Conservation (phyloP, 2,329 filamentous ascomycete genomes). For the Xylaria multiplex region DNA sequence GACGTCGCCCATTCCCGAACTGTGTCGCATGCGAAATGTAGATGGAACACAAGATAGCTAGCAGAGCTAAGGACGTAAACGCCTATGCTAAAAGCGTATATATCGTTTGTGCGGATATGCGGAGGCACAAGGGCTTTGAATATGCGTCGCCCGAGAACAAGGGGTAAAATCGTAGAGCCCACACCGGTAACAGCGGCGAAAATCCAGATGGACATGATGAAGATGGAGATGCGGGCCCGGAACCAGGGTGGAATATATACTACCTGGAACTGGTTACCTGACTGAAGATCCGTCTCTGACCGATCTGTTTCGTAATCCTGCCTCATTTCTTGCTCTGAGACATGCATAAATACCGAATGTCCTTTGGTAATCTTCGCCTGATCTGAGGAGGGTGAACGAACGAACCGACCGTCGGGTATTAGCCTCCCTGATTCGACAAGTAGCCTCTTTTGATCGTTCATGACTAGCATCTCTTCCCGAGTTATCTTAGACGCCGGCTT, state of each 20-base stretch:
- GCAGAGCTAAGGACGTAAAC: conserved; percentile 80
- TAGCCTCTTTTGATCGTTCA: conserved; percentile 54
- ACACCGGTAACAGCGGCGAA: conserved; percentile 92
- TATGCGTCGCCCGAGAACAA: conserved; percentile 83
- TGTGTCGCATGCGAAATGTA: conserved; percentile 52
- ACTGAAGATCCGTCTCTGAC: conserved; percentile 60
- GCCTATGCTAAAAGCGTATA: conserved; percentile 94
- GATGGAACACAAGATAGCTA: conserved; percentile 69
- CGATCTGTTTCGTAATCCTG: conserved; percentile 71
- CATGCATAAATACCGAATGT: conserved; percentile 80
- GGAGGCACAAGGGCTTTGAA: conserved; percentile 78
- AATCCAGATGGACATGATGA: conserved; percentile 90
- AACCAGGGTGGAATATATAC: conserved; percentile 90
- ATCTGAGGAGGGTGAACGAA: conserved; percentile 92
- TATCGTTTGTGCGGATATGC: conserved; percentile 84
- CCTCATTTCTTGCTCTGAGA: conserved; percentile 73
- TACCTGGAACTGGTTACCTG: conserved; percentile 70
- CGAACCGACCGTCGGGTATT: conserved; percentile 79
- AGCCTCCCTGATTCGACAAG: conserved; percentile 65
- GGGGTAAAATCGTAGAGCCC: conserved; percentile 83
- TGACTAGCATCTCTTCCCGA: conserved; percentile 50
- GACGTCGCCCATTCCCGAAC: conserved; percentile 48
- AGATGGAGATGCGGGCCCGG: conserved; percentile 79
- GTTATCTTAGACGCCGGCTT: conserved; percentile 54
- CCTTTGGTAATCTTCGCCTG: conserved; percentile 94